These are phyloP conservation scores for Claviceps purpurea DNA, from an alignment of 2,329 filamentous ascomycete genomes.

Conservation along the genomic window DNA sequence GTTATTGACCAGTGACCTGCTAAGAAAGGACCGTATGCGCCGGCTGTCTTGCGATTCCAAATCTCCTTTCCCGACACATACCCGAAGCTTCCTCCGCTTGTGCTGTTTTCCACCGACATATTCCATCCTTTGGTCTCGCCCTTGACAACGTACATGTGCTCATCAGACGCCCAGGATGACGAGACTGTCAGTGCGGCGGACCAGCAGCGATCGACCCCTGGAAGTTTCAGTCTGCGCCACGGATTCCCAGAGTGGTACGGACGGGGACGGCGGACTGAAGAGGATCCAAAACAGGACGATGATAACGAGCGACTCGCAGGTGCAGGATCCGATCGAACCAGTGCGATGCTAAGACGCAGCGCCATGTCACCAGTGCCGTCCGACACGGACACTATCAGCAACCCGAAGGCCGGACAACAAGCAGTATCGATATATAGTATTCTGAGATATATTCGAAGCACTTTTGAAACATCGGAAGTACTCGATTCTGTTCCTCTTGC, in stretches of 20 bases:
- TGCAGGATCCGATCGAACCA: conserved; percentile 13
- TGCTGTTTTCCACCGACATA: conserved; percentile 84
- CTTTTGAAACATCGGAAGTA: conserved; percentile 66
- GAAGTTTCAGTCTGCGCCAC: conserved; percentile 79
- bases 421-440: conserved; percentile 51
- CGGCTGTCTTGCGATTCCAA: conserved; percentile 78
- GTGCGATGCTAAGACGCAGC: conserved; percentile 8
- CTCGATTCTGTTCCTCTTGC: conserved; percentile 69
- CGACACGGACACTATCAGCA: conserved; percentile 19
- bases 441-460: conserved; percentile 65
- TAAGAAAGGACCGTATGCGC: conserved; percentile 66
- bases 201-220: conserved; percentile 70
- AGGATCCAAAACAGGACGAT: conserved; percentile 27
- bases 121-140: conserved; percentile 92
- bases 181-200: conserved; percentile 75
- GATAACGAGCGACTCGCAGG: conserved; percentile 20
- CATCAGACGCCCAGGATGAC: conserved; percentile 59
- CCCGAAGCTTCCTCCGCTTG: conserved; percentile 63
- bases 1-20: not conserved
- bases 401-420: conserved; percentile 27
- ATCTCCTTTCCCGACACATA: conserved; percentile 76
- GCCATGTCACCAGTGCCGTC: conserved; percentile 18
- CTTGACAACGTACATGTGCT: conserved; percentile 88
- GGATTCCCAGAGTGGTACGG: conserved; percentile 87
- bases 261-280: conserved; percentile 32